A percentile compares a stretch with the other conserved stretches of the same genome.
Evolutionary conservation across 75 land plant genomes (phyloP).

Genomic region (Adiantum capillusveneris): DNA sequence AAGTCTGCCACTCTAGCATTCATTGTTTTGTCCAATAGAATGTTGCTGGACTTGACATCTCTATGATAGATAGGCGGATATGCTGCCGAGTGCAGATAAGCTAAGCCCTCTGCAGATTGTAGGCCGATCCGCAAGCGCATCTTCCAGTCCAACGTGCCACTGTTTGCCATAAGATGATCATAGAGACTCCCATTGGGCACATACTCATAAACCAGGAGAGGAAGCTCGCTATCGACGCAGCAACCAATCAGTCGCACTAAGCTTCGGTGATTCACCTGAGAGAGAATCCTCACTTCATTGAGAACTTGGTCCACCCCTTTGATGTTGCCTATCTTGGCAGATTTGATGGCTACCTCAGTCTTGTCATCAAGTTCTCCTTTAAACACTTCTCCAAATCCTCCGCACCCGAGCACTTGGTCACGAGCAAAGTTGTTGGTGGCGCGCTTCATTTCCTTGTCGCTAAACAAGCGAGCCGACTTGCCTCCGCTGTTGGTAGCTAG

Average conservation of each 20-base stretch:
- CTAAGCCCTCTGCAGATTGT: constrained; percentile 22
- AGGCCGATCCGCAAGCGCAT: constrained; percentile 23
- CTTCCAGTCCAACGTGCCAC: constrained; percentile 27
- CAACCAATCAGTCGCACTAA: constrained; percentile 49
- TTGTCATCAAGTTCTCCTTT: constrained; percentile 44
- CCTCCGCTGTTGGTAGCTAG: constrained; percentile 34
- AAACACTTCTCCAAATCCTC: constrained; percentile 61
- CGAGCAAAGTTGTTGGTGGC: constrained; percentile 46
- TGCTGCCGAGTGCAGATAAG: constrained; percentile 30
- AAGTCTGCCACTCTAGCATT: constrained; percentile 37
- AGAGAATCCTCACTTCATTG: constrained; percentile 48
- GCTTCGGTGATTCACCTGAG: constrained; percentile 46
- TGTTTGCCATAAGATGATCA: no score
- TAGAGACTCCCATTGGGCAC: no score
- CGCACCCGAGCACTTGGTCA: constrained; percentile 44
- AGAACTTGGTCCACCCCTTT: constrained; percentile 42
- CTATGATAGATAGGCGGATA: constrained; percentile 33
- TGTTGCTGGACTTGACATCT: constrained; percentile 31
- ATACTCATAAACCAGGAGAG: constrained; percentile 47
- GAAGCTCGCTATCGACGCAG: constrained; percentile 43
- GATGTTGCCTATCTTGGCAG: constrained; percentile 35
- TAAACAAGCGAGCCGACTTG: constrained; percentile 39
- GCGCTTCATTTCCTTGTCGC: constrained; percentile 38
- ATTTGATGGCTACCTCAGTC: no score
- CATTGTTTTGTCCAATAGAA: constrained; percentile 18